phyloP scores from a whole-genome alignment of 2,329 filamentous ascomycete species.

The Colletotrichum simmondsii region DNA sequence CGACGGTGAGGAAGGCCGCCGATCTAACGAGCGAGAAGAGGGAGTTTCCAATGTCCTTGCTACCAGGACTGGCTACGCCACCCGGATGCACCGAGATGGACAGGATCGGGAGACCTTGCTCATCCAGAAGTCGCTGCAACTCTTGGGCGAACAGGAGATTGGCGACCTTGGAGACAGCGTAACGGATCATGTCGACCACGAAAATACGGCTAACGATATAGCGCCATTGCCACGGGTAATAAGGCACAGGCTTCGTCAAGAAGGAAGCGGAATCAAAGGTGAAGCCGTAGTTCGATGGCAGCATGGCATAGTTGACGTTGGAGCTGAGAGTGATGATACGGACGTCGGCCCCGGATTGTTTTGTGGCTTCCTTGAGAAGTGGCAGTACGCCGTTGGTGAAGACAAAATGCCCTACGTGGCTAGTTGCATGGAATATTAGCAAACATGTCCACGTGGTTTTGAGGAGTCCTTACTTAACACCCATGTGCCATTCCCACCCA shows the following conservation, averaged over 20 bases:
- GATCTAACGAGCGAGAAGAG: conserved; percentile 24
- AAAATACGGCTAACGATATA: conserved; percentile 26
- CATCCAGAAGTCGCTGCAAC: conserved; percentile 37
- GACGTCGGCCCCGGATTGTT: conserved; percentile 36
- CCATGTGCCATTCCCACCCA: conserved; percentile 41
- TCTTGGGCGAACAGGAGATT: conserved; percentile 37
- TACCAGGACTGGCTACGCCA: conserved; percentile 24
- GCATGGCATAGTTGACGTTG: conserved; percentile 28
- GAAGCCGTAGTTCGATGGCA: conserved; percentile 37
- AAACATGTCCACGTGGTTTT: not conserved
- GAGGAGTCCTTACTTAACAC: conserved; percentile 33
- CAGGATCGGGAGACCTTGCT: conserved; percentile 29
- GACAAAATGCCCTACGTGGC: conserved; percentile 41
- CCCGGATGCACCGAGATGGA: conserved; percentile 37
- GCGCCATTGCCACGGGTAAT: conserved; percentile 34
- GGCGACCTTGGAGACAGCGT: conserved; percentile 39
- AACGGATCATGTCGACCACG: conserved; percentile 38
- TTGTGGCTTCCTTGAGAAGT: conserved; percentile 38
- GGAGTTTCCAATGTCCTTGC: conserved; percentile 1
- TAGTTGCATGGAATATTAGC: not conserved
- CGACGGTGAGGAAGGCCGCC: conserved; percentile 18
- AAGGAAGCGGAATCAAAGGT: conserved; percentile 34
- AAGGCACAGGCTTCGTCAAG: conserved; percentile 22
- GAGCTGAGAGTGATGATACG: conserved; percentile 40
- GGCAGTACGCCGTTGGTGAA: conserved; percentile 42